phyloP scores from a whole-genome alignment of 1,284 basidiomycete genomes.

The Naganishia cerealis region DNA sequence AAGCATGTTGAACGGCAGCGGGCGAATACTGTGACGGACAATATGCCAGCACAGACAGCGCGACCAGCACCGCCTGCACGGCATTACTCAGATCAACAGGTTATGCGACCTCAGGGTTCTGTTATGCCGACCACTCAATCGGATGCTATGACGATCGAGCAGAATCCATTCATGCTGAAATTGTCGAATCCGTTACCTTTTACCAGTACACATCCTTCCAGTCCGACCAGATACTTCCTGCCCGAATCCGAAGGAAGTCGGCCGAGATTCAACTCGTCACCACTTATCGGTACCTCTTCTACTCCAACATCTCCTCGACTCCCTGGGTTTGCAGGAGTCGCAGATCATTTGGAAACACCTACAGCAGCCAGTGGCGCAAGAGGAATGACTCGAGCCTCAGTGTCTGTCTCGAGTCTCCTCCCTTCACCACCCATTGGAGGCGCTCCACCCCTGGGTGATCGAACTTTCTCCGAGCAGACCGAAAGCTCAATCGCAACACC shows the following conservation, averaged over 20 bases:
- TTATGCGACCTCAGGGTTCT: background rate
- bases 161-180: slow-evolving; percentile 16
- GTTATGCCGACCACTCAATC: background rate
- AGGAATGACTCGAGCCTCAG: background rate
- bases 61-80: background rate
- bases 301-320: slow-evolving; percentile 2
- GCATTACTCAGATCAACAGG: slow-evolving; percentile 16
- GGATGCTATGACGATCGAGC: background rate
- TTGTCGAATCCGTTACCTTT: slow-evolving; percentile 13
- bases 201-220: background rate
- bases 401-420: background rate
- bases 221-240: background rate
- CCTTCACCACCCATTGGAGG: slow-evolving; percentile 16
- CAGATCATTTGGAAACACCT: slow-evolving; percentile 68
- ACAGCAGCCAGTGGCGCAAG: slow-evolving; percentile 59
- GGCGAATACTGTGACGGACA: slow-evolving; percentile 11
- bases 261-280: background rate
- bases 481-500: slow-evolving; percentile 13
- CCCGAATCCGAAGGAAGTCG: background rate
- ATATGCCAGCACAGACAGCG: background rate
- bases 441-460: slow-evolving; percentile 8
- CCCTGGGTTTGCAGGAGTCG: slow-evolving; percentile 45
- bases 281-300: slow-evolving; percentile 1
- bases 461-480: slow-evolving; percentile 24
- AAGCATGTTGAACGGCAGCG: slow-evolving; percentile 2